Evolutionary conservation across 495 filamentous ascomycete species (phyloP), one percentile per base, ranked within the genome.

Genomic region (Aspergillus steynii): DNA sequence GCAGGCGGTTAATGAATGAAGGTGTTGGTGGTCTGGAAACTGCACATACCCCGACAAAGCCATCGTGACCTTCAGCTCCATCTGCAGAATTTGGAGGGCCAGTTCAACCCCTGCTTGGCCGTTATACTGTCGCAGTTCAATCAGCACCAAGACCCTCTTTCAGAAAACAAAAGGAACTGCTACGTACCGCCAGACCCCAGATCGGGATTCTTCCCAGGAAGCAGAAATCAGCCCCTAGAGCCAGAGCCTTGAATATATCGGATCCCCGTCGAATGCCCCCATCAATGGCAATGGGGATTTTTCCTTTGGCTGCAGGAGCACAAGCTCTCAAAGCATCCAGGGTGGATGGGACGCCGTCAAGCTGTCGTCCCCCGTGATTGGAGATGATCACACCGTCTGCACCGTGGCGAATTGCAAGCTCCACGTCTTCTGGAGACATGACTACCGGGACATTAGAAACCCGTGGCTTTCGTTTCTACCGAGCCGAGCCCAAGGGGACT

Each of bases 191-290:
- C 20, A 20, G 20, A 20, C 48, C 48, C 48, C 48, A 50, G 20
- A 50, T 25, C 1, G 48, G 48, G 5, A 50, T 28, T 12, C 48
- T 5, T 50, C 48, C 48, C 5, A 25, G 5, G 12, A 50, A 50
- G 27, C 48, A 50, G 12, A 50, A 25, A 14, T 50, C 27, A 0
- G 93, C 93, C n/a, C 94, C 93, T 2, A 98, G 76, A 61, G 93
- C 96, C 27, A 97, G 74, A 54, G 93, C 94, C 73, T 96, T 97
- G 76, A 97, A 86, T 65, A 98, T 93, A 75, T 98, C 93, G 2
- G 93, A 93, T 14, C 89, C 93, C 46, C 93, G 83, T 10, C 93
- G 83, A 29, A 96, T 82, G 47, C 93, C 93, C 37, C 94, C 93
- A 74, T 97, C 93, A 56, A 97, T 20, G 3, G 20, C 48, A 50